Evolutionary conservation across 2,329 filamentous ascomycete genomes (phyloP).

Genomic region (Colletotrichum sp.): DNA sequence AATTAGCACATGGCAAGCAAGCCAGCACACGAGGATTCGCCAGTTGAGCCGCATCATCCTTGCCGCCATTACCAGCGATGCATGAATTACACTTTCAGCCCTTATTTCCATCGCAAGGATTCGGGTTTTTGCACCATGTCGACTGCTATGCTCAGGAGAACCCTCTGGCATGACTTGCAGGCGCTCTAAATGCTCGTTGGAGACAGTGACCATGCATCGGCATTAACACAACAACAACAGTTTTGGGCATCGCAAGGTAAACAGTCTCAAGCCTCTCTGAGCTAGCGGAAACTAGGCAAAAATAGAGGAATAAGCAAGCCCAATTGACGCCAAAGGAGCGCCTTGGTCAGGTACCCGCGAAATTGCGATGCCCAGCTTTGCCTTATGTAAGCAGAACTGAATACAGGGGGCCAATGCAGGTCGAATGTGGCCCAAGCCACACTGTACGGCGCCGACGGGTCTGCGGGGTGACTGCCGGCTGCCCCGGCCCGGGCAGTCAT

Average conservation of each 20-base stretch:
- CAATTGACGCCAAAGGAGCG: neutral
- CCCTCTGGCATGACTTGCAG: neutral
- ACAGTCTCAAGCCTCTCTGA: neutral
- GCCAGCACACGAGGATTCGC: neutral
- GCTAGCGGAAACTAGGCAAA: neutral
- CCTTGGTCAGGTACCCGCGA: slow-evolving; percentile 15
- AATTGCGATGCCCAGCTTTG: neutral
- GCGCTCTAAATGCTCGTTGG: neutral
- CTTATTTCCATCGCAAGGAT: slow-evolving; percentile 9
- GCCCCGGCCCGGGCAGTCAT: slow-evolving; percentile 7
- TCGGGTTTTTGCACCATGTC: neutral
- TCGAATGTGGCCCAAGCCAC: neutral
- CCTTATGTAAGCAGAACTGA: neutral
- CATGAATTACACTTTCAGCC: slow-evolving; percentile 12
- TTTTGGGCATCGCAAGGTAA: neutral
- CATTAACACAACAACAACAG: neutral
- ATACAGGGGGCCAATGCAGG: neutral
- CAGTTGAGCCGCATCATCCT: slow-evolving; percentile 8
- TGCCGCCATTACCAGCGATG: neutral
- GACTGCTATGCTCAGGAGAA: neutral
- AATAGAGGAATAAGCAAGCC: neutral
- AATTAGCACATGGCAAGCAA: neutral
- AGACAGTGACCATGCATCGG: neutral
- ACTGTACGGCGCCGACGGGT: neutral
- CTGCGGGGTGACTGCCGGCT: neutral